Evolutionary conservation across 495 filamentous ascomycete species (phyloP).

Genomic region (Echria macrotheca): DNA sequence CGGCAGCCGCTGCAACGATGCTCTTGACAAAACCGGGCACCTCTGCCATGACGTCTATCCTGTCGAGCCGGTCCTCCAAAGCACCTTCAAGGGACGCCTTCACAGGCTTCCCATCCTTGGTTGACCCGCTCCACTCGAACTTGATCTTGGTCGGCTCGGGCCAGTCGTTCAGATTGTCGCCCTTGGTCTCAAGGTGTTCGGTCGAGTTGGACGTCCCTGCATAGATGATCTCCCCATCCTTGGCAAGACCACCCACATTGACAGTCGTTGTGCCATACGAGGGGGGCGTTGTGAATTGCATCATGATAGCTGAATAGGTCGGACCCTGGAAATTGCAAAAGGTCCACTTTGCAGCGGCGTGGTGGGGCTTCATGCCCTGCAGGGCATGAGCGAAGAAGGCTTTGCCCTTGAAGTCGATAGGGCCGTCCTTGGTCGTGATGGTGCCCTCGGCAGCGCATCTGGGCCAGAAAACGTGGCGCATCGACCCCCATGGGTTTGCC

Average conservation of each 20-base stretch:
- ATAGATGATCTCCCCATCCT: constrained; percentile 71
- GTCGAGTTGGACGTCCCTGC: constrained; percentile 59
- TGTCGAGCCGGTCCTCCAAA: constrained; percentile 68
- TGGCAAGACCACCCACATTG: constrained; percentile 74
- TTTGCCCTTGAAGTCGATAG: constrained; percentile 74
- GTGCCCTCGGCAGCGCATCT: constrained; percentile 72
- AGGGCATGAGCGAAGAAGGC: constrained; percentile 76
- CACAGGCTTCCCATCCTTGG: constrained; percentile 66
- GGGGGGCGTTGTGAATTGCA: constrained; percentile 94
- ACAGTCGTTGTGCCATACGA: constrained; percentile 90
- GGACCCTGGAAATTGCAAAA: constrained; percentile 88
- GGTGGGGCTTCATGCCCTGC: constrained; percentile 98
- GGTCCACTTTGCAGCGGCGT: constrained; percentile 90
- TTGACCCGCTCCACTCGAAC: constrained; percentile 74
- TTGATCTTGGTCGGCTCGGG: constrained; percentile 71
- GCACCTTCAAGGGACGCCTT: constrained; percentile 62
- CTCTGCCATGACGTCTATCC: constrained; percentile 93
- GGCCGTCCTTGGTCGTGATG: constrained; percentile 76
- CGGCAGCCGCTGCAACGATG: constrained; percentile 78
- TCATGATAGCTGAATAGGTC: constrained; percentile 79
- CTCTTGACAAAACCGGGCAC: constrained; percentile 92
- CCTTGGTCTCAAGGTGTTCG: constrained; percentile 60
- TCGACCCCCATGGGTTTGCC: constrained; percentile 79
- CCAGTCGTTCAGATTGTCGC: constrained; percentile 80
- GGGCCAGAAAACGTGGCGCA: constrained; percentile 92